phyloP scores from a whole-genome alignment of 2,329 filamentous ascomycete species.

The Podosphaera xanthii region DNA sequence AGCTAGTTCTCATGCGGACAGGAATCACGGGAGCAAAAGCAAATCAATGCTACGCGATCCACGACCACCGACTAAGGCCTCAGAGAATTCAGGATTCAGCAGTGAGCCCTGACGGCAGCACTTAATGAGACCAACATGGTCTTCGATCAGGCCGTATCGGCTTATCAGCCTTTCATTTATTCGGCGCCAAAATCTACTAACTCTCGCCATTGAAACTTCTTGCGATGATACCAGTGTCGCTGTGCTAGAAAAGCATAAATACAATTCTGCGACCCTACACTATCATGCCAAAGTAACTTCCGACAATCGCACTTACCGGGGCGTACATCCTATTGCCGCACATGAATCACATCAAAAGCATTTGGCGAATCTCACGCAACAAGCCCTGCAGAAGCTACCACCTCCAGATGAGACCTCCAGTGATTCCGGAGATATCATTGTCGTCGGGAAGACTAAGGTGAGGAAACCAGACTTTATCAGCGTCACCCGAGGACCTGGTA shows the following conservation, averaged over 20 bases:
- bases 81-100: too few species aligned
- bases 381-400: constrained; percentile 33
- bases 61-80: too few species aligned
- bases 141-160: too few species aligned
- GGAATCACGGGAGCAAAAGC: too few species aligned
- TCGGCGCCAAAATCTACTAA: constrained; percentile 21
- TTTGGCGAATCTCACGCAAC: constrained; percentile 43
- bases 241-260: constrained; percentile 36
- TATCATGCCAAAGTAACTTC: constrained; percentile 68
- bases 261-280: constrained; percentile 31
- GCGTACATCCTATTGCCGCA: constrained; percentile 59
- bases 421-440: constrained; percentile 7
- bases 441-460: constrained; percentile 16
- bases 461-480: constrained; percentile 56
- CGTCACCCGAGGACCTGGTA: constrained; percentile 77
- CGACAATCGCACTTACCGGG: constrained; percentile 49
- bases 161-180: too few species aligned
- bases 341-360: constrained; percentile 52
- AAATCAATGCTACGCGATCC: too few species aligned
- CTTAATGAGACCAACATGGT: too few species aligned
- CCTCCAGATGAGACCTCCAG: constrained; percentile 6
- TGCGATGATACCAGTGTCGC: constrained; percentile 90
- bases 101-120: too few species aligned
- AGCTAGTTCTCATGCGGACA: too few species aligned
- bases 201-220: constrained; percentile 59